Evolutionary conservation across 1,284 basidiomycete species (phyloP), one percentile per base, ranked within the genome.

Genomic region (Tausonia pullulans): DNA sequence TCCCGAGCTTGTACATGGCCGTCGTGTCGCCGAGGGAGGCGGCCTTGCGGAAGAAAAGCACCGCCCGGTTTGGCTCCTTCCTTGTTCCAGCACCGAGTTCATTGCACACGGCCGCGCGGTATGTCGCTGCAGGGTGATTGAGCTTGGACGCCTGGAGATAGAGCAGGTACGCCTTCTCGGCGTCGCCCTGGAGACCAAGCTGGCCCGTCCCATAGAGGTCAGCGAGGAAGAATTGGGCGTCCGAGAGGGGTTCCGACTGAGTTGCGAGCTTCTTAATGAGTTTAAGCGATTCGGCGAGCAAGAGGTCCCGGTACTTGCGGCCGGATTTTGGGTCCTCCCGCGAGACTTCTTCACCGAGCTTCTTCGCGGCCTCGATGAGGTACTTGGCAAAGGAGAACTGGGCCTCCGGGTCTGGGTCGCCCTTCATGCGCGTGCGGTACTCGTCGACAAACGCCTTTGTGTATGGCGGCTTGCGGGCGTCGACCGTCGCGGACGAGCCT

Each of bases 51-150:
- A 98, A 98, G 76, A 99, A 98, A 13, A 94, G 85, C 54, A 94
- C 86, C 3, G 95, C 95, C 48, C 94, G 84, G 44, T 86, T 81
- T 2, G 87, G 85, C 72, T 98, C 95, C 67, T 87, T 83, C 69
- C 87, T 82, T 2, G 96, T 98, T n/a, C 96, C 96, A 0, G 93
- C 94, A n/a, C 96, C 96, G 65, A 98, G 90, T 76, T 98, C 96
- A 77, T 98, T 98, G 77, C 96, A 99, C 4, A 98, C 95, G 3
- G 94, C 96, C 45, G 97, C 94, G 56, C 96, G 88, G 74, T 98
- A 99, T 44, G 89, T 93, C 39, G 93, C 94, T 0, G 92, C 85
- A 0, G 96, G 84, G 73, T 98, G 92, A 74, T 97, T 96, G 77
- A 97, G 90, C 78, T 98, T 98, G 50, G 89, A 89, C 4, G 95